Evolutionary conservation across 2,329 filamentous ascomycete genomes (phyloP), one percentile per base, ranked within the genome.

Genomic region (Plectosphaerella cucumerina): DNA sequence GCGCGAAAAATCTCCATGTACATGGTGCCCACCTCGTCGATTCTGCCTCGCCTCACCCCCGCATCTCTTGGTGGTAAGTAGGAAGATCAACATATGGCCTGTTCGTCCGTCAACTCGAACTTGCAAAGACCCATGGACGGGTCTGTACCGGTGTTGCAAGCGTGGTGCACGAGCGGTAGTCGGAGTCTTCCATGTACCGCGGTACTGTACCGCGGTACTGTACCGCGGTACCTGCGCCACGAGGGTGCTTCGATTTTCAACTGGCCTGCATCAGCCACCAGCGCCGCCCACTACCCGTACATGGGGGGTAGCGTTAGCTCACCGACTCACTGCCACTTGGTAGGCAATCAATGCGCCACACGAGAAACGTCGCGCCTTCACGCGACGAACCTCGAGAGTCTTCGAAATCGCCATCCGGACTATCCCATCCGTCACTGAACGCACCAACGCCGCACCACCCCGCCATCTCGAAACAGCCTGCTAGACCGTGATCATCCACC

Each of bases 351-450:
- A 49, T 41, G 47, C 47, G 47, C 39, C 39, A 42, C 37, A 33
- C n/a, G 44, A 46, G 26, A 44, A 49, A 49, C 15, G 44, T 41
- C 46, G 46, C 46, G 46, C 41, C 46, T 12, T 45, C 22, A 45
- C 43, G 22, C 31, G 22, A 45, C 43, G 31, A 21, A 34, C 39
- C 9, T 33, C 39, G 39, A 17, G 33, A 39, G 17, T 5, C 39
- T 42, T 42, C 44, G 15, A 46, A n/a, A 15, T 46, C 44, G 33
- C 26, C 23, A 34, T 33, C 21, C 10, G 15, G 21, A 43, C 18
- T 18, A 22, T 20, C n/a, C n/a, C 41, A 43, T 21, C 41, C 35
- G 35, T 18, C 17, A 23, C 31, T 47, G 26, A 47, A n/a, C 15
- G 10, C 17, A 34, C 26, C 23, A 22, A 3, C 17, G 17, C 31